Base-by-base conservation (phyloP, 2,329 filamentous ascomycete species). In the Colletotrichum acutatum region DNA sequence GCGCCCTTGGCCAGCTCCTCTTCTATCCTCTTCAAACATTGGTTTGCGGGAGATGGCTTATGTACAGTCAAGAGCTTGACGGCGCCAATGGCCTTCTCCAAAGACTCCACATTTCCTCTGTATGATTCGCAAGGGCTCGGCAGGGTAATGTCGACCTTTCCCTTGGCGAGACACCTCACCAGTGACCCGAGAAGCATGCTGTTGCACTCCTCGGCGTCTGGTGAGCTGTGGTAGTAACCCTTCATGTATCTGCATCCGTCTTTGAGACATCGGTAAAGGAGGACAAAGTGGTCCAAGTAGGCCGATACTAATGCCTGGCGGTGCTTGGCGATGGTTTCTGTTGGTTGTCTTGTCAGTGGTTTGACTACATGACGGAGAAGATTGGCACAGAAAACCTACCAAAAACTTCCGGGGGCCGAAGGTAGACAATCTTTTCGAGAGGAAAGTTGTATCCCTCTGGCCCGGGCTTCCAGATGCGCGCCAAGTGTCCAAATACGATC, bases 211-310 rank as follows among this genome's bases (percentile, higher is more conserved):
- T 73, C 71, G 2, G 71, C 71, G 14, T 73, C 71, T 11, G 71
- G 46, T 5, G 71, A 73, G 49, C 71, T 73, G 60, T 73, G 71
- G 16, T 71, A 73, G 30, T 73, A 73, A 5, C 71, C 71, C 30
- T 73, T 70, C 71, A 73, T 71, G 34, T 73, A 73, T 5, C 71
- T 56, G 34, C 71, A 71, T 14, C 71, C 71, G 34, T 73, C 71
- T 12, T 73, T 73, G 22, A 73, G 66, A 12, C 71, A 73, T n/a
- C 71, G 54, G 60, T 73, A 73, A 8, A 73, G 16, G 16, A 73
- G 24, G 46, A 73, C 66, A 19, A 71, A 73, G 16, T 53, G 71
- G 14, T 71, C 60, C 26, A 73, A 34, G 61, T 73, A 60, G 19
- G 66, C 66, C 1, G 71, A 70, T 11, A 73, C 32, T 5, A 73